A percentile compares a stretch with the other conserved stretches of the same genome.
phyloP scores from a whole-genome alignment of 306 rosid species.

The Vigna hirtella region DNA sequence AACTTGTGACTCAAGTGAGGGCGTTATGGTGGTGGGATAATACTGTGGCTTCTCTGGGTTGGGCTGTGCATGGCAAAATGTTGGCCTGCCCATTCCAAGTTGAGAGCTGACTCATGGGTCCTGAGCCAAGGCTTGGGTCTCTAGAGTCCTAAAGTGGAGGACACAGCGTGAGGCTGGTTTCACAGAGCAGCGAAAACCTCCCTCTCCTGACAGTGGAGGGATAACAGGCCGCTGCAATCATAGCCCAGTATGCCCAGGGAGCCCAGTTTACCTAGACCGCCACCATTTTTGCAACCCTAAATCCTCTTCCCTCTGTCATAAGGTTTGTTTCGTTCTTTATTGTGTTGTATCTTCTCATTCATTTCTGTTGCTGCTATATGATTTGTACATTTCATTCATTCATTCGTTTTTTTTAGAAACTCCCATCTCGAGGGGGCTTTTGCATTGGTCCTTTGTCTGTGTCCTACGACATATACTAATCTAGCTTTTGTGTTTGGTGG shows the following conservation, averaged over 20 bases:
- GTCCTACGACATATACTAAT: too few relatives aligned
- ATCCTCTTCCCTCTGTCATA: too few relatives aligned
- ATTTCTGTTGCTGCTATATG: too few relatives aligned
- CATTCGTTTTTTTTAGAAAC: too few relatives aligned
- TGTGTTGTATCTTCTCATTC: too few relatives aligned
- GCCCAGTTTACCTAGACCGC: neutral
- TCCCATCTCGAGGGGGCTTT: too few relatives aligned
- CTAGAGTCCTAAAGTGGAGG: neutral
- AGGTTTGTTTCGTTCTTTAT: too few relatives aligned
- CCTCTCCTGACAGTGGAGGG: too few relatives aligned
- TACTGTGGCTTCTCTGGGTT: neutral
- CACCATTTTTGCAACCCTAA: neutral
- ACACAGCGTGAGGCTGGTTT: neutral
- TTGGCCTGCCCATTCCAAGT: neutral
- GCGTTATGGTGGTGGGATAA: neutral
- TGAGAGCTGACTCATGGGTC: neutral
- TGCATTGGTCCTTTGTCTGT: too few relatives aligned
- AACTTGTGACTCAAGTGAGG: neutral
- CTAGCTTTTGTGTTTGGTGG: too few relatives aligned
- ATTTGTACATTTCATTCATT: too few relatives aligned
- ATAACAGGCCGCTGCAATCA: neutral
- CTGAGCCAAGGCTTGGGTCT: neutral
- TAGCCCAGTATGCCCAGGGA: neutral
- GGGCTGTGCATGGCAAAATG: neutral
- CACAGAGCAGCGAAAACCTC: neutral